Base-by-base conservation (phyloP, 2,329 filamentous ascomycete genomes). In the Colletotrichum euphorbiae region DNA sequence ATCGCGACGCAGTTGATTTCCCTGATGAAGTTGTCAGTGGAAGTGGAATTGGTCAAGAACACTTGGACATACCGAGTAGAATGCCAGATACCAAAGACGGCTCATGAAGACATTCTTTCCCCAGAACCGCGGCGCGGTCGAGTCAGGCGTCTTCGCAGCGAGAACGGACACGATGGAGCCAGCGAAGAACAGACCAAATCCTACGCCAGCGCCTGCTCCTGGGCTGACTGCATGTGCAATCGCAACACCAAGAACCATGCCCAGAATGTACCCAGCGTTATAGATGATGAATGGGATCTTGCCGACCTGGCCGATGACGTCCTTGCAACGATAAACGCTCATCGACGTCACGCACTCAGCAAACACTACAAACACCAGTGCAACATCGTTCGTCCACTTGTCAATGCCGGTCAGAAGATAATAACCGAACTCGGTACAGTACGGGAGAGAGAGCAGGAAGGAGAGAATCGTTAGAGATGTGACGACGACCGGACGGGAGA, bases 381-480 rank as follows among this genome's bases (percentile, higher is more conserved):
- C 79, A 6, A 86, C 79, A 70, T 88, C 84, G 73, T 86, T 88
- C 67, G 85, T 80, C 85, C 85, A 88, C 2, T 81, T 76, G 61
- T 88, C 86, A 13, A 88, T 80, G 1, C 84, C 86, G 28, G 83
- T 81, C 2, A 88, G 79, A 0, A 88, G 79, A 65, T 86, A 84
- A 73, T 84, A 87, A 4, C 86, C 86, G 42, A 88, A 87, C 62
- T 87, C 80, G 0, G 86, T 87, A 74, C 85, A 87, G 73, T 87
- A 89, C 0, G 84, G 84, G 9, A 88, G 73, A 31, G 83, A 87
- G 72, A 87, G 76, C 13, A 87, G 78, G 71, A 88, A 87, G 0
- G 82, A 87, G 13, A 84, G 15, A 0, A 86, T 51, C 19, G 83
- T 84, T 13, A 87, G 74, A 0, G 66, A 73, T 0, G 84, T 87